Evolutionary conservation across 805 yeast species (phyloP).

Genomic region (Candida maris): DNA sequence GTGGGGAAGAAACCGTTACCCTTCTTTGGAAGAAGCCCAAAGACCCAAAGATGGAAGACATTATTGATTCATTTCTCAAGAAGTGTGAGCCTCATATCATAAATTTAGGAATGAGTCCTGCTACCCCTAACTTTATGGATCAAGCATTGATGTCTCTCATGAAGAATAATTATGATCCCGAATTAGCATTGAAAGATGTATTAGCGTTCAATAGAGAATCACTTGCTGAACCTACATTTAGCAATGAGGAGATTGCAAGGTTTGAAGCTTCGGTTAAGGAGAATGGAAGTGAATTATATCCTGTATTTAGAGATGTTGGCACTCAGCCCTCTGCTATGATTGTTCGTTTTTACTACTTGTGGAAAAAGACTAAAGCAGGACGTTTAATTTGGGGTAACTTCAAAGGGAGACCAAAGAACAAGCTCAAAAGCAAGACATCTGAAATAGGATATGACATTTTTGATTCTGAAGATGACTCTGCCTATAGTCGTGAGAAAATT

Average conservation of each 20-base stretch:
- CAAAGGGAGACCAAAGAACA: conserved; percentile 65
- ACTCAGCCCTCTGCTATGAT: conserved; percentile 73
- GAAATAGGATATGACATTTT: conserved; percentile 42
- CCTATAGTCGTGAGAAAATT: conserved; percentile 57
- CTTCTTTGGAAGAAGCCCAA: conserved; percentile 61
- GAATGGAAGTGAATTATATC: conserved; percentile 76
- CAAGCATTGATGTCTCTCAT: conserved; percentile 56
- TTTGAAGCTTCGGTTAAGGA: conserved; percentile 75
- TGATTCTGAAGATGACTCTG: conserved; percentile 67
- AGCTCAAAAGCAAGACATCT: conserved; percentile 36
- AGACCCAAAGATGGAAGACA: conserved; percentile 17
- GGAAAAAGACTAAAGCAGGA: conserved; percentile 86
- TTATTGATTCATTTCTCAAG: conserved; percentile 48
- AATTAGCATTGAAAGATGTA: conserved; percentile 45
- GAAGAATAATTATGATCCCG: conserved; percentile 47
- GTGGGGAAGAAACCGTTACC: conserved; percentile 62
- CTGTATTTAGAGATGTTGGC: conserved; percentile 66
- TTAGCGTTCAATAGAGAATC: conserved; percentile 49
- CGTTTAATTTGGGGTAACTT: conserved; percentile 77
- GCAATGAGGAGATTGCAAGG: conserved; percentile 53
- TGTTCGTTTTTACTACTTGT: conserved; percentile 82
- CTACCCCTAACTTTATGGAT: conserved; percentile 82
- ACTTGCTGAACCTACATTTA: conserved; percentile 75
- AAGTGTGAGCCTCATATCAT: conserved; percentile 57
- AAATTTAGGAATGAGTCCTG: conserved; percentile 48